A percentile compares a stretch with the other conserved stretches of the same genome.
Conservation (phyloP, 1,284 basidiomycete species). For the Anthracocystis panici-leucophaei region DNA sequence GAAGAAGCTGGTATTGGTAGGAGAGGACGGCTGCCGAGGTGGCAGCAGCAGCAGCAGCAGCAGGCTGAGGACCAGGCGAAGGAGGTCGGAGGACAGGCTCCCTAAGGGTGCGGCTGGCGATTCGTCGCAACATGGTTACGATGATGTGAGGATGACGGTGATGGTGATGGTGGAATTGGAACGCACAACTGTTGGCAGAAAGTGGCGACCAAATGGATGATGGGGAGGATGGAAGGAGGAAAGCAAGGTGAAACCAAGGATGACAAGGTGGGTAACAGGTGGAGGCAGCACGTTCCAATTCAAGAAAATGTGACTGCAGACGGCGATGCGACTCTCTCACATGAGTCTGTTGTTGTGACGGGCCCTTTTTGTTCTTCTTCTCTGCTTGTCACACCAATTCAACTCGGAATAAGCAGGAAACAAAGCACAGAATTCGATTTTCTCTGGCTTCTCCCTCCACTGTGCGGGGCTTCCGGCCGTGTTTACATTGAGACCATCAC, state of each 20-base stretch:
- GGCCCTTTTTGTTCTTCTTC: background rate
- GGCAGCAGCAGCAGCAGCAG: slow-evolving; percentile 20
- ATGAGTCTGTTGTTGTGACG: slow-evolving; percentile 1
- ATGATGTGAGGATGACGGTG: slow-evolving; percentile 5
- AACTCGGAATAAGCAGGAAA: slow-evolving; percentile 31
- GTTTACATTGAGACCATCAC: slow-evolving; percentile 23
- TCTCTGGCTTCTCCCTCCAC: slow-evolving; percentile 15
- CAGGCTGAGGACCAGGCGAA: slow-evolving; percentile 39
- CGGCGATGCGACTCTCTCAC: background rate
- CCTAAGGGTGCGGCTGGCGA: slow-evolving; percentile 47
- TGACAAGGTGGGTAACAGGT: too few species aligned
- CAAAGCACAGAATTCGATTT: slow-evolving; percentile 2
- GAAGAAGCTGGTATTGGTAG: slow-evolving; percentile 49
- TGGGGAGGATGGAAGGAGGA: background rate
- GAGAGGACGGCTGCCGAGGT: slow-evolving; percentile 49
- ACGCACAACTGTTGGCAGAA: background rate
- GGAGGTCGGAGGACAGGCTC: slow-evolving; percentile 39
- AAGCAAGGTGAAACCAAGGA: slow-evolving; percentile 1
- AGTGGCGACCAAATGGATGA: slow-evolving; percentile 9
- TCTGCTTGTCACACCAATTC: background rate
- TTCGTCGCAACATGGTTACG: slow-evolving; percentile 48
- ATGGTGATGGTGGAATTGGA: background rate
- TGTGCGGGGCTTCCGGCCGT: slow-evolving; percentile 16
- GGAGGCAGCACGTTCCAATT: background rate
- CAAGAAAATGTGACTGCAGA: too few species aligned